A percentile compares a stretch with the other conserved stretches of the same genome.
Evolutionary conservation across 2,329 filamentous ascomycete genomes (phyloP).

Genomic region (Lithohypha guttulata): DNA sequence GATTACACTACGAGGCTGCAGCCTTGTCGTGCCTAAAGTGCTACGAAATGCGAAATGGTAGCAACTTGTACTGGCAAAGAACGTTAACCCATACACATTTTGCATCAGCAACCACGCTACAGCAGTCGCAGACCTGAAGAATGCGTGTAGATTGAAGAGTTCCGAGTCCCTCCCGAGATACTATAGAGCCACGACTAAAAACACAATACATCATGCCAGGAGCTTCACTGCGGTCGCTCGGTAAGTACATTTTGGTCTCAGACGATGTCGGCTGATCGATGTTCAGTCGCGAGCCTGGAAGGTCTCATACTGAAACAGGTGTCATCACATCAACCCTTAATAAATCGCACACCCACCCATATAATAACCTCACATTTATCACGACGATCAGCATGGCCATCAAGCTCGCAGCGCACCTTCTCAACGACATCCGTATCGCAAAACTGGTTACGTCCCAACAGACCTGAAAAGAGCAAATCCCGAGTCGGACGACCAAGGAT

Average conservation of each 20-base stretch:
- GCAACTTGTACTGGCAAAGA: too few species aligned
- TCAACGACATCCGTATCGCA: slow-evolving; percentile 53
- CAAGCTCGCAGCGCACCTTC: slow-evolving; percentile 42
- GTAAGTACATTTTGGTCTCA: too few species aligned
- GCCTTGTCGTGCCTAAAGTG: not conserved
- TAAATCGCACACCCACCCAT: slow-evolving; percentile 28
- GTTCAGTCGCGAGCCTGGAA: not conserved
- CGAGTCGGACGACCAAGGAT: slow-evolving; percentile 79
- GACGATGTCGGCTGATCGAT: too few species aligned
- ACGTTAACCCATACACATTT: too few species aligned
- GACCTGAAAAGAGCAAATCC: slow-evolving; percentile 76
- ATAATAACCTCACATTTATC: slow-evolving; percentile 31
- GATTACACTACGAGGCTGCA: not conserved
- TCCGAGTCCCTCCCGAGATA: too few species aligned
- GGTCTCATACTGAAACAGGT: too few species aligned
- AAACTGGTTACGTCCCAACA: slow-evolving; percentile 73
- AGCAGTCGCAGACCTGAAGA: too few species aligned
- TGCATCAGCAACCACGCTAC: too few species aligned
- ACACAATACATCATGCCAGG: slow-evolving; percentile 3
- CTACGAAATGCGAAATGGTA: not conserved
- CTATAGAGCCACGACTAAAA: too few species aligned
- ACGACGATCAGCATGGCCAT: not conserved
- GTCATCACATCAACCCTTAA: too few species aligned
- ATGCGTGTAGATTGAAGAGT: too few species aligned
- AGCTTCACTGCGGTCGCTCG: slow-evolving; percentile 5